Evolutionary conservation across 2,329 filamentous ascomycete genomes (phyloP).

Genomic region (Diplodia scrobiculata): DNA sequence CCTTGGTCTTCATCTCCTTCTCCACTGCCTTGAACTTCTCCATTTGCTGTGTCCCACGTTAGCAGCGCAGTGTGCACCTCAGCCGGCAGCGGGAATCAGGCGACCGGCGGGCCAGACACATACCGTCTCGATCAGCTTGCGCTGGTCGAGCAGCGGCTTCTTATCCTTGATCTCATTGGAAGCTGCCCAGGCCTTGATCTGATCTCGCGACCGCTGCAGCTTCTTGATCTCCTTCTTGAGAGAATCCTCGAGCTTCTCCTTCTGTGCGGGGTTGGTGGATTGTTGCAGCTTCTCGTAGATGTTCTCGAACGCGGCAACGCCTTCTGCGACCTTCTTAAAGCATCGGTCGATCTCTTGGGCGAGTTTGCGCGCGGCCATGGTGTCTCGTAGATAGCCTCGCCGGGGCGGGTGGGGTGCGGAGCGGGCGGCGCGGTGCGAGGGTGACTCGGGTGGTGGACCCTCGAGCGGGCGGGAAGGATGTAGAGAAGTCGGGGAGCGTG

Average conservation of each 20-base stretch:
- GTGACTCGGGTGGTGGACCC: neutral
- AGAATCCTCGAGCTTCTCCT: constrained; percentile 97
- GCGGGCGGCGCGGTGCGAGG: constrained; percentile 7
- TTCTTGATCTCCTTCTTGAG: constrained; percentile 99
- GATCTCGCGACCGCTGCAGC: constrained; percentile 91
- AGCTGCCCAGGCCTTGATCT: constrained; percentile 99
- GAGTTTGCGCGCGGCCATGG: constrained; percentile 93
- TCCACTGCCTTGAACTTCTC: constrained; percentile 99
- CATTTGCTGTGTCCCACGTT: constrained; percentile 73
- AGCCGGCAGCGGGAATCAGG: neutral
- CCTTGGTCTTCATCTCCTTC: constrained; percentile 99
- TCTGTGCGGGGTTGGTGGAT: constrained; percentile 88
- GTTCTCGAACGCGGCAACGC: constrained; percentile 84
- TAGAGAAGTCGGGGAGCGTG: neutral
- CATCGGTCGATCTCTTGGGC: constrained; percentile 98
- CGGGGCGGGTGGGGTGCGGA: constrained; percentile 32
- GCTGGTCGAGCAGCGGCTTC: constrained; percentile 86
- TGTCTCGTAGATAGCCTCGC: constrained; percentile 45
- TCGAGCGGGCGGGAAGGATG: neutral
- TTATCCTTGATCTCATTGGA: constrained; percentile 99
- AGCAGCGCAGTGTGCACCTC: constrained; percentile 33
- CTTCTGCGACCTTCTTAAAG: constrained; percentile 97
- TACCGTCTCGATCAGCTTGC: constrained; percentile 97
- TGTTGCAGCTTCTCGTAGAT: constrained; percentile 98
- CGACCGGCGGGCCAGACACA: constrained; percentile 37